Evolutionary conservation across 1,284 basidiomycete genomes (phyloP), one percentile per base, ranked within the genome.

Genomic region (Salmacisia buchloeana): DNA sequence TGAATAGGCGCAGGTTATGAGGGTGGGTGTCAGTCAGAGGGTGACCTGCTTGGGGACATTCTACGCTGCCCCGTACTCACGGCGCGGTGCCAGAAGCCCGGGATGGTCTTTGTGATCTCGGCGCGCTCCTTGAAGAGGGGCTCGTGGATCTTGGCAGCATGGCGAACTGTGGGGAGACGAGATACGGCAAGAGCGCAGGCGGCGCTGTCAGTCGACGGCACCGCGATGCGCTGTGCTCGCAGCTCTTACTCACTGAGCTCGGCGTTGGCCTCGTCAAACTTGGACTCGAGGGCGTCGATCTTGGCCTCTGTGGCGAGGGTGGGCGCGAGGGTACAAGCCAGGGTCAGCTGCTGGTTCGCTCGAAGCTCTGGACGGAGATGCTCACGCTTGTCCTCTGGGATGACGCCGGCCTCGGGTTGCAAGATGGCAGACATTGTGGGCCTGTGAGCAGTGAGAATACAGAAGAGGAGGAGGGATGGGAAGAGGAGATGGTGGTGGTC

Each of bases 61-160:
- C n/a, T n/a, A n/a, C n/a, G n/a, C n/a, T n/a, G n/a, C n/a, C n/a
- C 18, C 2, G 15, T 23, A 63, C 63, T 72, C 60, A 78, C 52
- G 13, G 75, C 69, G 63, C 74, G 73, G 60, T 69, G 67, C 76
- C 76, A 78, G 49, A 78, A 78, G 62, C 71, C 68, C 46, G 70
- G 65, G 58, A 78, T 70, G 25, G 63, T 67, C 3, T 67, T 67
- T 15, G 74, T 63, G 29, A 78, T 66, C 27, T 72, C 67, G 56
- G 67, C 72, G 41, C 76, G 72, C 71, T 77, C 73, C 60, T 68
- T 65, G 66, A 73, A 72, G 36, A 77, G 69, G 15, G 72, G 75
- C 61, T 65, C 69, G 61, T 75, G 70, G 61, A 74, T 67, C 62
- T 74, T 70, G 49, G 49, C 49, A 29, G 49, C 49, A 18, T 54